These are phyloP conservation scores for Pilobolus umbonatus DNA, from an alignment of 192 early-diverging fungal genomes.

Conservation along the genomic window DNA sequence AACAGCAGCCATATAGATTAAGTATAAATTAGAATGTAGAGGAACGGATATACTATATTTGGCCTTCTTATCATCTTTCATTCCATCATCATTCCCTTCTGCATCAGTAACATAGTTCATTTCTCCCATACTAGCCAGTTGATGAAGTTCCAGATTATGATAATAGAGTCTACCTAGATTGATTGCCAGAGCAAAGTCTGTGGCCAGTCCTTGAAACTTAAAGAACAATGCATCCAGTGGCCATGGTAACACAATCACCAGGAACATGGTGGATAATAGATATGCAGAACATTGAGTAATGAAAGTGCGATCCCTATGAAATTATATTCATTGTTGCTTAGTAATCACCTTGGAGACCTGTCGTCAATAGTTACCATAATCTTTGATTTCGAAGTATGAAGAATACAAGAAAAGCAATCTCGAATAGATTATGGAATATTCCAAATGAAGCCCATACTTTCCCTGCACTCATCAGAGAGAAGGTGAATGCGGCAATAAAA, in stretches of 20 bases:
- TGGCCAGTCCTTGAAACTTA: slow-evolving; percentile 30
- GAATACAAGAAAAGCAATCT: slow-evolving; percentile 15
- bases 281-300: slow-evolving; percentile 2
- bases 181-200: slow-evolving; percentile 12
- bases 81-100: slow-evolving; percentile 1
- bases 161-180: slow-evolving; percentile 23
- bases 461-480: slow-evolving; percentile 15
- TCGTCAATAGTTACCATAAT: slow-evolving; percentile 5
- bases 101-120: neutral
- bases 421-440: slow-evolving; percentile 25
- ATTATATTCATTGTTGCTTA: neutral
- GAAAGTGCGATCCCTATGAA: neutral
- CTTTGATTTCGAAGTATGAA: neutral
- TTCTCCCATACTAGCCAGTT: neutral
- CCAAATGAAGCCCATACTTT: slow-evolving; percentile 25
- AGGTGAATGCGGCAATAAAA: slow-evolving; percentile 2
- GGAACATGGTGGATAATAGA: slow-evolving; percentile 4
- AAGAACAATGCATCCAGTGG: slow-evolving; percentile 35
- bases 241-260: slow-evolving; percentile 26
- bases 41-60: neutral
- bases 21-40: slow-evolving; percentile 7
- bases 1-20: slow-evolving; percentile 15
- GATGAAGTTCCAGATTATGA: slow-evolving; percentile 5
- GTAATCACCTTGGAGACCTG: neutral
- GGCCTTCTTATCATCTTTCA: slow-evolving; percentile 6